phyloP scores from a whole-genome alignment of 495 filamentous ascomycete species.

The Diplogelasinospora grovesii region DNA sequence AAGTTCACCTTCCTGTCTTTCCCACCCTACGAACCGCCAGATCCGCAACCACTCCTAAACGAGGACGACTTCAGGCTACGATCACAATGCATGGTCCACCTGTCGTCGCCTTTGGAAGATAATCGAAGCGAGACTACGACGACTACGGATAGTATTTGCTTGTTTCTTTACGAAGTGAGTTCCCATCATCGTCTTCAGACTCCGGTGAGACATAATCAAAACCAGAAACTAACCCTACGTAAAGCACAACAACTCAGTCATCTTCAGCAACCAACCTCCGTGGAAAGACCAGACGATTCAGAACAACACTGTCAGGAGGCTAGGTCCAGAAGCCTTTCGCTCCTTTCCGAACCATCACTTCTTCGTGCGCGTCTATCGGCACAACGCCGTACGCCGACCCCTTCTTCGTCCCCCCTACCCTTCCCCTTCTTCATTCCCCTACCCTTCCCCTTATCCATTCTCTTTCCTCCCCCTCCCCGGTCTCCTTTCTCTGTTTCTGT shows the following conservation, averaged over 20 bases:
- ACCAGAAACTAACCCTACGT: slow-evolving; percentile 9
- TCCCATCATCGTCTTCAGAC: no score
- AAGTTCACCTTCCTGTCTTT: slow-evolving; percentile 13
- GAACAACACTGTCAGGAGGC: slow-evolving; percentile 26
- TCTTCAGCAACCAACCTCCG: slow-evolving; percentile 20
- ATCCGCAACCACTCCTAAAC: slow-evolving; percentile 20
- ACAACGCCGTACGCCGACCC: slow-evolving; percentile 28
- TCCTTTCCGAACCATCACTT: slow-evolving; percentile 43
- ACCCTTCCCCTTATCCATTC: neutral
- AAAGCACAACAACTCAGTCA: slow-evolving; percentile 26
- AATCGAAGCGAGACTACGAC: slow-evolving; percentile 5
- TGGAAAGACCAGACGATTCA: slow-evolving; percentile 23
- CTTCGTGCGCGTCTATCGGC: slow-evolving; percentile 41
- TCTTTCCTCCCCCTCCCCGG: neutral
- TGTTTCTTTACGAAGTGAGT: slow-evolving; percentile 42
- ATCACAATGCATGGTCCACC: slow-evolving; percentile 29
- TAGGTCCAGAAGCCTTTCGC: slow-evolving; percentile 33
- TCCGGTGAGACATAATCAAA: no score
- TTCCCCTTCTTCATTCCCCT: neutral
- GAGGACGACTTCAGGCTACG: slow-evolving; percentile 32
- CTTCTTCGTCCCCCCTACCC: neutral
- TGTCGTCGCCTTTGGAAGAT: slow-evolving; percentile 17
- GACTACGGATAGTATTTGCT: slow-evolving; percentile 25
- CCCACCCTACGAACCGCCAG: slow-evolving; percentile 20
- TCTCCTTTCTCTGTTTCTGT: slow-evolving; percentile 1